These are phyloP conservation scores for Rosa persica DNA, from an alignment of 306 rosid species.

Conservation along the genomic window DNA sequence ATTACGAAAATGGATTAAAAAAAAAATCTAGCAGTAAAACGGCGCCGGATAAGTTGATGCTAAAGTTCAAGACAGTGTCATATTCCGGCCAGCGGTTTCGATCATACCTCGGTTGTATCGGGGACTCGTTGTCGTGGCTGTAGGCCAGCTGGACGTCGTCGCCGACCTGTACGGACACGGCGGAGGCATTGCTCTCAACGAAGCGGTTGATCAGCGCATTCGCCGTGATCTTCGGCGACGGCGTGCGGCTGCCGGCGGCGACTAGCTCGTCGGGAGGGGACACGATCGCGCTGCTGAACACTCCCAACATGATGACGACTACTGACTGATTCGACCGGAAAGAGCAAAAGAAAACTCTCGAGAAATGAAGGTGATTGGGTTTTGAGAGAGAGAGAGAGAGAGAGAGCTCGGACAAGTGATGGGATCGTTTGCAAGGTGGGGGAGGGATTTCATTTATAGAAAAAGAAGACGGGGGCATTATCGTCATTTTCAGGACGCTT, in stretches of 20 bases:
- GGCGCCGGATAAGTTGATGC: neutral
- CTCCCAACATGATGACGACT: constrained; percentile 60
- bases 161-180: constrained; percentile 68
- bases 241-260: constrained; percentile 88
- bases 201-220: constrained; percentile 62
- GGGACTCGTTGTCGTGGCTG: constrained; percentile 71
- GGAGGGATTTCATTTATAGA: constrained; percentile 29
- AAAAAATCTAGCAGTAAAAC: neutral
- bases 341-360: neutral
- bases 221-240: constrained; percentile 75
- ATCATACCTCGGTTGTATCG: constrained; percentile 70
- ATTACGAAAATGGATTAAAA: neutral
- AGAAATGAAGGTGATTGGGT: too few relatives aligned
- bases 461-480: constrained; percentile 17
- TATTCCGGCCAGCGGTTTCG: neutral
- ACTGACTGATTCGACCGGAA: neutral
- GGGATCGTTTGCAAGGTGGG: neutral
- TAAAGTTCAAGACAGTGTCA: neutral
- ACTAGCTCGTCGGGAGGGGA: constrained; percentile 91
- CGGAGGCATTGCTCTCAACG: constrained; percentile 41
- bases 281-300: constrained; percentile 77
- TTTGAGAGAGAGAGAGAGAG: neutral
- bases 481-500: constrained; percentile 15
- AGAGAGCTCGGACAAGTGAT: constrained; percentile 14
- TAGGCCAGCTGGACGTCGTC: constrained; percentile 71